Conservation (phyloP, 129 eudicot genomes). For the Flaveria ramosissima region DNA sequence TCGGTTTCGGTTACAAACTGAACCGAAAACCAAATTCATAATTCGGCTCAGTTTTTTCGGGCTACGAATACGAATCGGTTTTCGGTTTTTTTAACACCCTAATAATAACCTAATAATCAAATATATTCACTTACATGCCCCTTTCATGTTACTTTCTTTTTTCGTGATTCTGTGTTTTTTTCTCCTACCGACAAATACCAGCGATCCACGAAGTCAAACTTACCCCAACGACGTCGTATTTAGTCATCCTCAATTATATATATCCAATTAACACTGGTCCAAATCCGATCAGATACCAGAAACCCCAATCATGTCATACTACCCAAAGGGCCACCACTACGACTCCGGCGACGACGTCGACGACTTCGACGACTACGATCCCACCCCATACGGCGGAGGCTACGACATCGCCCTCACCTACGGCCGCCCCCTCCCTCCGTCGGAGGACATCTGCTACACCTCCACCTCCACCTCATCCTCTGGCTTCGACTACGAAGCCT, state of each 20-base stretch:
- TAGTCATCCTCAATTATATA: background rate
- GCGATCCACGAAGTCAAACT: background rate
- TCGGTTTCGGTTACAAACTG: too few species aligned
- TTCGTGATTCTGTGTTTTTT: too few species aligned
- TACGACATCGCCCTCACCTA: slow-evolving; percentile 75
- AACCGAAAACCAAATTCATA: too few species aligned
- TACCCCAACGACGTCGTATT: background rate
- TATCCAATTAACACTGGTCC: background rate
- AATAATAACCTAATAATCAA: too few species aligned
- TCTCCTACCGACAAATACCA: too few species aligned
- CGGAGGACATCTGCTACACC: slow-evolving; percentile 76
- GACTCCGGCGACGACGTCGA: slow-evolving; percentile 63
- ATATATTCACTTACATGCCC: too few species aligned
- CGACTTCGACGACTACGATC: slow-evolving; percentile 86
- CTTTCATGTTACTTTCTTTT: too few species aligned
- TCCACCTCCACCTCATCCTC: slow-evolving; percentile 50
- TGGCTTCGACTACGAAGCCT: slow-evolving; percentile 70
- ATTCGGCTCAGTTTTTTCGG: too few species aligned
- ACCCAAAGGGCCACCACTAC: slow-evolving; percentile 67
- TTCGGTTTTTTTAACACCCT: too few species aligned
- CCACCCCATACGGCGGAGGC: slow-evolving; percentile 92
- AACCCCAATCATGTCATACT: slow-evolving; percentile 64
- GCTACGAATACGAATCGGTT: too few species aligned
- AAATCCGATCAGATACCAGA: slow-evolving; percentile 10
- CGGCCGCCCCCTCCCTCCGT: slow-evolving; percentile 83